These are phyloP conservation scores for Amanita subjunquillea DNA, from an alignment of 768 basidiomycete genomes.

Conservation along the genomic window DNA sequence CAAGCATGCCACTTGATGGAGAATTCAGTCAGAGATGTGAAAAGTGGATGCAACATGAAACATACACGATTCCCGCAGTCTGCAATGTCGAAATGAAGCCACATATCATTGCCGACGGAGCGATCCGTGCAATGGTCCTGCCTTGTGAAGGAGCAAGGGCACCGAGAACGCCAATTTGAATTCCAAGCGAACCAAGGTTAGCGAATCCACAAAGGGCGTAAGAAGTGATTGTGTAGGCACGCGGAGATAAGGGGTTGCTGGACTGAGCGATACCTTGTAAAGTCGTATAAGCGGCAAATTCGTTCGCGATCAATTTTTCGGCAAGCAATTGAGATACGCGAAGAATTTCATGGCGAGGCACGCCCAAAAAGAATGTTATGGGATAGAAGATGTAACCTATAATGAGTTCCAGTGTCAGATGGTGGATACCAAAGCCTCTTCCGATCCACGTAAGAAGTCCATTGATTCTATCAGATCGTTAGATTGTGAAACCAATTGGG, in stretches of 20 bases:
- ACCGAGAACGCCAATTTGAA: constrained; percentile 51
- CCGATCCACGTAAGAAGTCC: constrained; percentile 87
- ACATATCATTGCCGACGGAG: constrained; percentile 38
- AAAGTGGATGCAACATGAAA: constrained; percentile 2
- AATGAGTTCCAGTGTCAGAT: constrained; percentile 75
- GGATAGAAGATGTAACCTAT: constrained; percentile 87
- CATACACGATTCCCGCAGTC: constrained; percentile 24
- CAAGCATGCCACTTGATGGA: constrained; percentile 32
- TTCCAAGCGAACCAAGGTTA: constrained; percentile 78
- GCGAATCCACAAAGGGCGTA: constrained; percentile 91
- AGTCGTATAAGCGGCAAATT: constrained; percentile 69
- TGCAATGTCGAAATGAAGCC: constrained; percentile 27
- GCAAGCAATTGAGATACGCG: constrained; percentile 73
- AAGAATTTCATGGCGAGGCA: constrained; percentile 74
- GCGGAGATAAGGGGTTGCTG: constrained; percentile 49
- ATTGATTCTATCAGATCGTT: constrained; percentile 40
- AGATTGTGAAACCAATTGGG: neutral
- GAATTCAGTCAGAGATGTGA: constrained; percentile 11
- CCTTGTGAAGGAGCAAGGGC: constrained; percentile 42
- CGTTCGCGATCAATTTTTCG: constrained; percentile 81
- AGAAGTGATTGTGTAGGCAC: constrained; percentile 73
- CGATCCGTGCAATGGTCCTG: constrained; percentile 61
- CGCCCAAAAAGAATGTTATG: constrained; percentile 70
- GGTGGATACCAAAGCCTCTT: constrained; percentile 72
- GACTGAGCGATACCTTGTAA: constrained; percentile 38